Evolutionary conservation across 768 basidiomycete genomes (phyloP), one percentile per base, ranked within the genome.

Genomic region (Trametopsis cervina): DNA sequence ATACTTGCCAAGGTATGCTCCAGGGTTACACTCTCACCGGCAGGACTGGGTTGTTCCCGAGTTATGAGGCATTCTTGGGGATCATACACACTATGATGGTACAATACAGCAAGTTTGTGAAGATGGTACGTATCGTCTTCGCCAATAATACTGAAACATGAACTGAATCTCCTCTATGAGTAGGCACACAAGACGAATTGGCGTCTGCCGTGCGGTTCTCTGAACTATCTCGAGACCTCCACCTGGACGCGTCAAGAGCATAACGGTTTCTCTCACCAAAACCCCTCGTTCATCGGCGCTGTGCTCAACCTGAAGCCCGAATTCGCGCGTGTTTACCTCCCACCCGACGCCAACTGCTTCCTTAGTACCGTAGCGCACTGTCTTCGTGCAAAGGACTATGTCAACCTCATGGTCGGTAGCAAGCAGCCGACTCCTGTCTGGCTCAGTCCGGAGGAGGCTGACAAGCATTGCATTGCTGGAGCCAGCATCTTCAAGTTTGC

Each of bases 21-120:
- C 89, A 96, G 65, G 91, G 92, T 2, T 94, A 94, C 65, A 91
- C 89, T 4, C 77, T 96, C 40, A 94, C 92, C 0, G 92, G 92
- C 7, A 73, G 84, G 35, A 85, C 83, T 0, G 90, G 80, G 11
- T 70, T 94, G 26, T 90, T 95, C 77, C 90, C 92, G 1, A 84
- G 81, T 23, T 93, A 95, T 63, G 92, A 95, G 62, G 85, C 89
- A 0, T 96, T 95, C 76, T 70, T 93, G 38, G 89, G 89, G 38
- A 93, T 93, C 63, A 66, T 93, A 22, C 83, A 85, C 47, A 93
- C 89, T 15, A 91, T 92, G 89, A 82, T 85, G 78, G 83, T 86
- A 2, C 87, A 89, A 58, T 93, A 93, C 62, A 73, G 80, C 69
- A 94, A 94, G 65, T 94, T 94, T 66, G 63, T 76, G 43, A 93